Evolutionary conservation across 2,329 filamentous ascomycete species (phyloP), one percentile per base, ranked within the genome.

Genomic region (Cadophora malorum): DNA sequence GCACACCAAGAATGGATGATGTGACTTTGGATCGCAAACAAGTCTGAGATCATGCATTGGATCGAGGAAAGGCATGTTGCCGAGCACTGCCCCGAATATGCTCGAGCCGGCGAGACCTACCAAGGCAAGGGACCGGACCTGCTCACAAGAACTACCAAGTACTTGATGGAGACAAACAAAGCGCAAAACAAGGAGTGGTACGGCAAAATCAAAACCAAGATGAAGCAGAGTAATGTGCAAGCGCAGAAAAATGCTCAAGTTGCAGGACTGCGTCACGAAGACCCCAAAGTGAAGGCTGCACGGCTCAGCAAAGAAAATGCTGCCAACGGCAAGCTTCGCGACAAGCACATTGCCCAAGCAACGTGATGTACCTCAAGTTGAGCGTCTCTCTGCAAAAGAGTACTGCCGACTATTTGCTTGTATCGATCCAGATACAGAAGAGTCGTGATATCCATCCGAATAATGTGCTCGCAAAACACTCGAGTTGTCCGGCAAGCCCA

Each of bases 1-100:
- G 31, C 31, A 1, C 58, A 60, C 21, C 58, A 47, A 33, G 58
- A 60, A 47, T 60, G 58, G 58, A 45, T 60, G 38, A 47, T 47
- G 35, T 10, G 58, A 41, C n/a, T 60, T 7, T 45, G 35, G 35
- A 60, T 60, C 2, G 23, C 21, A 7, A 45, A 23, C 7, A 21
- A 60, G 16, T 14, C 35, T 8, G 58, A 45, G 10, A 45, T 60
- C 23, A 41, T 23, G 35, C 8, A 60, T 5, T 60, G 58, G 58
- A 16, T 60, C 3, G 14, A 60, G 21, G 16, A 60, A 14, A n/a
- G 35, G 7, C 25, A 16, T 5, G 21, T n/a, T 19, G 33, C 23
- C 4, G 38, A 60, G n/a, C 10, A 28, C 12, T 33, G 9, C 10
- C 53, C 53, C 4, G 28, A 56, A 4, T n/a, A 16, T 33, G 53